These are phyloP conservation scores for Calocybe gangraenosa DNA, from an alignment of 768 basidiomycete genomes.

Conservation along the genomic window DNA sequence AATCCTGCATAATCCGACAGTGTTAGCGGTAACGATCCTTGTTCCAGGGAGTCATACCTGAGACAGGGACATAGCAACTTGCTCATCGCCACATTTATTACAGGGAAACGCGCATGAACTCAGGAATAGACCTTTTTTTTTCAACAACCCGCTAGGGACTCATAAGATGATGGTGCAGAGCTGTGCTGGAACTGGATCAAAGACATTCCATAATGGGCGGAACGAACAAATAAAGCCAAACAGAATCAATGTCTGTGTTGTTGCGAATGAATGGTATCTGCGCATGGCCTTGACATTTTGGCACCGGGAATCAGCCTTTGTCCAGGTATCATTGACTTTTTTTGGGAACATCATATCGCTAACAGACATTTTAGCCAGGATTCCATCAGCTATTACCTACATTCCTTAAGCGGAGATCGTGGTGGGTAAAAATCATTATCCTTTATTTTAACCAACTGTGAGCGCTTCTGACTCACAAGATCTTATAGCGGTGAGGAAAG, in stretches of 20 bases:
- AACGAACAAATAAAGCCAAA: constrained; percentile 12
- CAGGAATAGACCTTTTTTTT: neutral
- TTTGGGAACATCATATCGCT: neutral
- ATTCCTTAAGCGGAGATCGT: constrained; percentile 12
- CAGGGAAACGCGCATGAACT: neutral
- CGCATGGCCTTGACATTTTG: constrained; percentile 8
- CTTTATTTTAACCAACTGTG: neutral
- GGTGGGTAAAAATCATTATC: constrained; percentile 8
- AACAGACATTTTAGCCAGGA: constrained; percentile 2
- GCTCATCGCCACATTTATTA: neutral
- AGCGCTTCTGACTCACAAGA: too few relatives aligned
- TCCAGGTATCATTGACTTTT: neutral
- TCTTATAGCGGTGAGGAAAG: too few relatives aligned
- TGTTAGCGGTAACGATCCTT: constrained; percentile 1
- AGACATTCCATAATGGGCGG: neutral
- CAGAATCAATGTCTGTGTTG: neutral
- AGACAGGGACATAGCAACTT: neutral
- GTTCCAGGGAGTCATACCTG: constrained; percentile 1
- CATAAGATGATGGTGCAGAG: constrained; percentile 2
- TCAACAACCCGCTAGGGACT: too few relatives aligned
- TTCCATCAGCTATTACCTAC: neutral
- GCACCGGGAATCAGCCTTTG: neutral
- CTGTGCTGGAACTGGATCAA: neutral
- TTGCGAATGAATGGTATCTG: neutral
- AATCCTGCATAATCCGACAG: neutral